A percentile compares a stretch with the other conserved stretches of the same genome.
Conservation (phyloP, 2,329 filamentous ascomycete genomes). For the Fusarium multiceps region DNA sequence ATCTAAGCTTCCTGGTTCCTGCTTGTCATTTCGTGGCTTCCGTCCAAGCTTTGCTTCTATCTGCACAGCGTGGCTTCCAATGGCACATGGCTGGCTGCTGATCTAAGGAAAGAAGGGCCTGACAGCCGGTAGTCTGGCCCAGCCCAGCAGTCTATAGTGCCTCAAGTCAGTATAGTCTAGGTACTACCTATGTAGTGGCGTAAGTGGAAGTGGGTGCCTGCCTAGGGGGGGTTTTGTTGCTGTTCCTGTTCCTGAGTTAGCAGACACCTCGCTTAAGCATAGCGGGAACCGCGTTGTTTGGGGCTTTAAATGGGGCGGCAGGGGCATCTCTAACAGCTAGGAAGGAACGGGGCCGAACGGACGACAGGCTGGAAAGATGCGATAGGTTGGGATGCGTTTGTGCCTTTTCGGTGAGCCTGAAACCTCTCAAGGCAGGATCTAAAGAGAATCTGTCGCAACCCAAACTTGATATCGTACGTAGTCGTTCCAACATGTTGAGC, state of each 20-base stretch:
- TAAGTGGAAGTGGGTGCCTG: conserved; percentile 4
- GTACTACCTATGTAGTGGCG: not conserved
- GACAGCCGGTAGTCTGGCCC: not conserved
- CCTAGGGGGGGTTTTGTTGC: not conserved
- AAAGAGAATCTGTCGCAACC: conserved; percentile 36
- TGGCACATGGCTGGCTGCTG: conserved; percentile 13
- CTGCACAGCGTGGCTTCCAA: conserved; percentile 10
- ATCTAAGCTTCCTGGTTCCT: conserved; percentile 30
- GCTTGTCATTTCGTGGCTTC: conserved; percentile 20
- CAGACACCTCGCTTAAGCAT: conserved; percentile 45
- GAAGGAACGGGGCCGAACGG: conserved; percentile 24
- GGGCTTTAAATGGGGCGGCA: conserved; percentile 34
- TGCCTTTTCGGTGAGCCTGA: conserved; percentile 45
- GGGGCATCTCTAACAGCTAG: conserved; percentile 5
- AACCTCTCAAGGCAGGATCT: conserved; percentile 41
- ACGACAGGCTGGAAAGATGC: conserved; percentile 32
- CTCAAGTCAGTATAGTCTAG: not conserved
- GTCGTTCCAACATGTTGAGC: conserved; percentile 6
- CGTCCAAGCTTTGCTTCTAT: conserved; percentile 22
- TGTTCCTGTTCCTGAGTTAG: conserved; percentile 22
- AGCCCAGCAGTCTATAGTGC: not conserved
- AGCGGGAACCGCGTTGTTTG: conserved; percentile 44
- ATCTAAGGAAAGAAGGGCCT: not conserved
- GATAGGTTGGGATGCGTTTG: conserved; percentile 35
- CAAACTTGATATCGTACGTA: conserved; percentile 12